Percentiles rank a stretch among this genome's conserved stretches.
Conservation (phyloP, 805 yeast species). For the Hanseniaspora clermontiae region DNA sequence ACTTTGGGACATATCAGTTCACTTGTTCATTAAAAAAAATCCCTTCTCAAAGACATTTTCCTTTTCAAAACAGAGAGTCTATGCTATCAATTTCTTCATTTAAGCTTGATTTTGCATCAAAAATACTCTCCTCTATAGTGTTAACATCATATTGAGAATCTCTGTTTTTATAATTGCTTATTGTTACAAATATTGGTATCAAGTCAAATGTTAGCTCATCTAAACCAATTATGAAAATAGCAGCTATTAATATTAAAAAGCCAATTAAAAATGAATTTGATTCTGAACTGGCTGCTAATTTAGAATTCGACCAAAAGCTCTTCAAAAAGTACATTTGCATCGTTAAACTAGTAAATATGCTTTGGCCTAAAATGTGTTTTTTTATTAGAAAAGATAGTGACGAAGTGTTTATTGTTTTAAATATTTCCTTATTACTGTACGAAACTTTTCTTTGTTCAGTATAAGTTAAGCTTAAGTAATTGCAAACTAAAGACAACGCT, state of each 20-base stretch:
- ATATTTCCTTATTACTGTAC: neutral
- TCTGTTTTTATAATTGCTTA: neutral
- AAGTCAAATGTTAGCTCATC: neutral
- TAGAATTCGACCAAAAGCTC: neutral
- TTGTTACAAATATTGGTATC: neutral
- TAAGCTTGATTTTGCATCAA: neutral
- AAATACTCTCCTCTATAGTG: neutral
- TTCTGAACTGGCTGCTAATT: neutral
- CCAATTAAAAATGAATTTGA: neutral
- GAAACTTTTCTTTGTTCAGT: neutral
- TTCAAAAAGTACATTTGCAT: neutral
- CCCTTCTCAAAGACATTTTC: too few species aligned
- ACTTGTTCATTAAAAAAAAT: neutral
- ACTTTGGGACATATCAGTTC: slow-evolving; percentile 6
- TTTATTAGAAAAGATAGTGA: neutral
- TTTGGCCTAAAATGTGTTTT: neutral
- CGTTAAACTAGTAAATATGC: neutral
- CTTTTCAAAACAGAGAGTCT: neutral
- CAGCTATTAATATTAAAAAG: neutral
- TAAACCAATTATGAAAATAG: neutral
- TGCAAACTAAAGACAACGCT: neutral
- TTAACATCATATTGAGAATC: neutral
- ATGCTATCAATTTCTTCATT: neutral
- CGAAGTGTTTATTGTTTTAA: neutral
- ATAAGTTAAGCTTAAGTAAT: neutral